Conservation (phyloP, 768 basidiomycete species). For the Phanerochaete carnosa region DNA sequence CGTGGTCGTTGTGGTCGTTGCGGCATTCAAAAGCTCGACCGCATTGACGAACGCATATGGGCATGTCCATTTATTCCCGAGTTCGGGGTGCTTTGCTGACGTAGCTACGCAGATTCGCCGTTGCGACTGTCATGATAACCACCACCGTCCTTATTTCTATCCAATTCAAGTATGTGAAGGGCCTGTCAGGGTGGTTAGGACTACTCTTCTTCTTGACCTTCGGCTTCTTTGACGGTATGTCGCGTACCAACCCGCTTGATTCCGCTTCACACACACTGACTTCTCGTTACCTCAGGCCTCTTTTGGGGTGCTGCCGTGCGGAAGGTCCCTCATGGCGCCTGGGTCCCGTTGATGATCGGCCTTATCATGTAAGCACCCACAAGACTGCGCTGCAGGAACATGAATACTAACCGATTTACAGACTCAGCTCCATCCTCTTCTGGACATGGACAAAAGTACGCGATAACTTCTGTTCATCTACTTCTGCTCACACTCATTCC, state of each 20-base stretch:
- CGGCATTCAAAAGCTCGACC: conserved; percentile 49
- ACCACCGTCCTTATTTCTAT: conserved; percentile 54
- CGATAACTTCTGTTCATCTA: not conserved
- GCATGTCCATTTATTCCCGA: conserved; percentile 5
- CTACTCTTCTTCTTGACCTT: conserved; percentile 48
- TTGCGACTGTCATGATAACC: conserved; percentile 63
- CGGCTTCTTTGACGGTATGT: conserved; percentile 59
- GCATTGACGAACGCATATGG: conserved; percentile 56
- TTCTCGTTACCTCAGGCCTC: conserved; percentile 47
- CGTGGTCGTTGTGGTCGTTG: conserved; percentile 50
- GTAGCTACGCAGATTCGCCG: conserved; percentile 45
- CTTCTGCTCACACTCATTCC: not conserved
- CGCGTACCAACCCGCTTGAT: conserved; percentile 32
- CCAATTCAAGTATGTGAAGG: conserved; percentile 57
- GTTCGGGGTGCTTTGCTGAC: not conserved
- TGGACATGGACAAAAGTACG: conserved; percentile 64
- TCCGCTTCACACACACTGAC: conserved; percentile 7
- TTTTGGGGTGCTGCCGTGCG: conserved; percentile 65
- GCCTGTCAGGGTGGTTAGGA: conserved; percentile 38
- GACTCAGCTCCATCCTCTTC: conserved; percentile 47
- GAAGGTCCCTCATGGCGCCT: conserved; percentile 65
- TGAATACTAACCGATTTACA: conserved; percentile 27
- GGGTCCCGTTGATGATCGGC: conserved; percentile 65
- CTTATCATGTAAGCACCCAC: conserved; percentile 36
- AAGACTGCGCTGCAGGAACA: conserved; percentile 10